Evolutionary conservation across 129 eudicot species (phyloP).

Genomic region (Centella asiatica): DNA sequence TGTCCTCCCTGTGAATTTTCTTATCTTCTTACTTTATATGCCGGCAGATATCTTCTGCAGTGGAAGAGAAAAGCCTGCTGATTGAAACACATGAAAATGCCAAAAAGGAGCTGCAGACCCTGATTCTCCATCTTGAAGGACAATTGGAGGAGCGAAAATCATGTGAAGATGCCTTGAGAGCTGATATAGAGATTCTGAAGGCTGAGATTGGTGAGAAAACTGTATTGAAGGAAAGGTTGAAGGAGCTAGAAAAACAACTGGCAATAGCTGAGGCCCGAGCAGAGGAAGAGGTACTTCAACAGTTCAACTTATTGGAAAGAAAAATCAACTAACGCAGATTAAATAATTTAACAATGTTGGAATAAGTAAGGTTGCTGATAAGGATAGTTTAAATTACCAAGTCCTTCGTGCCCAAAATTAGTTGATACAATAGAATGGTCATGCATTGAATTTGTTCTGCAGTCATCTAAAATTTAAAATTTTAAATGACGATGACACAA

Average conservation of each 20-base stretch:
- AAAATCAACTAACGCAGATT: too few relatives aligned
- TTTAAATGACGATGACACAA: too few relatives aligned
- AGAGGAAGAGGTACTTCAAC: slow-evolving; percentile 32
- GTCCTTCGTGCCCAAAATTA: too few relatives aligned
- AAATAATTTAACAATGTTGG: too few relatives aligned
- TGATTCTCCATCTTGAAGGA: slow-evolving; percentile 54
- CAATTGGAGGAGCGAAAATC: slow-evolving; percentile 56
- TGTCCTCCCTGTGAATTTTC: not conserved
- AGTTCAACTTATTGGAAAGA: too few relatives aligned
- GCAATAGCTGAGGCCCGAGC: slow-evolving; percentile 46
- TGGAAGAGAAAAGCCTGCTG: slow-evolving; percentile 64
- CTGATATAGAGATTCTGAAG: slow-evolving; percentile 49
- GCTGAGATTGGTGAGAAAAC: slow-evolving; percentile 40
- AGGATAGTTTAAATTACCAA: too few relatives aligned
- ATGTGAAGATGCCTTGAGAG: slow-evolving; percentile 39
- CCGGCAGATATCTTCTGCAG: slow-evolving; percentile 55
- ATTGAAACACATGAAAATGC: slow-evolving; percentile 42
- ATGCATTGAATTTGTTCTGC: too few relatives aligned
- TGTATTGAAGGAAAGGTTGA: slow-evolving; percentile 31
- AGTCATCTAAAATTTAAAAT: too few relatives aligned
- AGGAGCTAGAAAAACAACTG: slow-evolving; percentile 61
- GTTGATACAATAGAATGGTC: too few relatives aligned
- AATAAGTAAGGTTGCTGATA: too few relatives aligned
- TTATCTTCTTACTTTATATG: not conserved
- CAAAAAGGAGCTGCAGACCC: slow-evolving; percentile 56